phyloP scores from a whole-genome alignment of 106 monocot species.

The Triglochin maritima region DNA sequence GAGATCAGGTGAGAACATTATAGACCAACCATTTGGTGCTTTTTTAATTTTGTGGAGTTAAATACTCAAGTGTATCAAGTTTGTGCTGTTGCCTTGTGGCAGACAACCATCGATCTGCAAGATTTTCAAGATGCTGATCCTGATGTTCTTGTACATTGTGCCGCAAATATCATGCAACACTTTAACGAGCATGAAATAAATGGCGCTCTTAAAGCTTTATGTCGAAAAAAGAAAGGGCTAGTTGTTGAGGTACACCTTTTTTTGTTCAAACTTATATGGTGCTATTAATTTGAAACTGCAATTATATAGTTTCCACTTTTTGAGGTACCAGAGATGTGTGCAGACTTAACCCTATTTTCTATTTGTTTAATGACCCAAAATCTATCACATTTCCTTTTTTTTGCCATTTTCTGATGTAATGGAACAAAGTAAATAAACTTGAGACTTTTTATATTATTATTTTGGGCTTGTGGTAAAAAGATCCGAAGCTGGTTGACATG shows the following conservation, averaged over 20 bases:
- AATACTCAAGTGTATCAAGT: background rate
- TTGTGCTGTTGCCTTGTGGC: background rate
- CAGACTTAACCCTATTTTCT: no score
- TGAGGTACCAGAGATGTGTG: no score
- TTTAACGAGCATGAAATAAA: conserved; percentile 32
- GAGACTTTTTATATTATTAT: no score
- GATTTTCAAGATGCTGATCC: conserved; percentile 80
- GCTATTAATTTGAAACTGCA: background rate
- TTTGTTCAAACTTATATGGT: background rate
- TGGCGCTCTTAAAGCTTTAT: conserved; percentile 58
- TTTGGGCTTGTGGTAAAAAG: no score
- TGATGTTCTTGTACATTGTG: conserved; percentile 60
- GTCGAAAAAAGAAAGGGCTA: conserved; percentile 63
- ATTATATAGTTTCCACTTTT: no score
- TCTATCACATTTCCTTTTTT: no score
- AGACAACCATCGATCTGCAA: conserved; percentile 42
- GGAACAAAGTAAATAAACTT: no score
- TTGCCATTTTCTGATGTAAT: no score
- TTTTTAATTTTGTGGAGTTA: background rate
- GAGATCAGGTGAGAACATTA: conserved; percentile 42
- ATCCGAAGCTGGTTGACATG: no score
- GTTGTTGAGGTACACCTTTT: conserved; percentile 39
- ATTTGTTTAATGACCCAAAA: no score
- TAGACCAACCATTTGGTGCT: background rate
- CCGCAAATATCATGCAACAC: conserved; percentile 48